phyloP scores from a whole-genome alignment of 108 stramenopile species.

The Cyclotella choctawhatcheeana region DNA sequence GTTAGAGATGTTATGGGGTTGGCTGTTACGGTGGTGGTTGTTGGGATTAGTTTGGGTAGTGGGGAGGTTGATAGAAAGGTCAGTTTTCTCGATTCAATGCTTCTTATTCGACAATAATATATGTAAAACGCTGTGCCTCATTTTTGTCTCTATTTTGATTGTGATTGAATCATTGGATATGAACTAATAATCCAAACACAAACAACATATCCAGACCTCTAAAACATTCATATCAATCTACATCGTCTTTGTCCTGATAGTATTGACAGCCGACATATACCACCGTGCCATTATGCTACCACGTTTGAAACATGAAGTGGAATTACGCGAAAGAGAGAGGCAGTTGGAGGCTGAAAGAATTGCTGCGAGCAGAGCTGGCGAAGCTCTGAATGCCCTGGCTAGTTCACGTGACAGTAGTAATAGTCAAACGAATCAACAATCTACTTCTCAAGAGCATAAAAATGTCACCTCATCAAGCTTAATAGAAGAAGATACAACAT shows the following conservation, averaged over 20 bases:
- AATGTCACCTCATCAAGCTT: conserved; percentile 22
- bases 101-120: no score
- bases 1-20: conserved; percentile 82
- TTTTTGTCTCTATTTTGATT: background rate
- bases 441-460: conserved; percentile 9
- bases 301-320: conserved; percentile 42
- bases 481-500: conserved; percentile 3
- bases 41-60: conserved; percentile 49
- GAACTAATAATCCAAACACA: background rate
- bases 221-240: conserved; percentile 62
- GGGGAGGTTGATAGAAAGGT: conserved; percentile 62
- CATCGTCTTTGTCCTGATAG: conserved; percentile 69
- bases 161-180: background rate
- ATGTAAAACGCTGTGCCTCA: background rate
- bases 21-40: conserved; percentile 67
- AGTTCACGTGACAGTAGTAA: background rate
- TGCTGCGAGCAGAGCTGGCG: conserved; percentile 35
- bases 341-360: conserved; percentile 48
- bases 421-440: background rate
- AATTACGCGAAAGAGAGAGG: conserved; percentile 47
- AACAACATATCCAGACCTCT: conserved; percentile 21
- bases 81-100: conserved; percentile 31
- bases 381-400: conserved; percentile 36
- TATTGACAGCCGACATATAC: conserved; percentile 86
- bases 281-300: conserved; percentile 86